Evolutionary conservation across 192 early-diverging fungal genomes (phyloP), one percentile per base, ranked within the genome.

Genomic region (Diversispora epigaea): DNA sequence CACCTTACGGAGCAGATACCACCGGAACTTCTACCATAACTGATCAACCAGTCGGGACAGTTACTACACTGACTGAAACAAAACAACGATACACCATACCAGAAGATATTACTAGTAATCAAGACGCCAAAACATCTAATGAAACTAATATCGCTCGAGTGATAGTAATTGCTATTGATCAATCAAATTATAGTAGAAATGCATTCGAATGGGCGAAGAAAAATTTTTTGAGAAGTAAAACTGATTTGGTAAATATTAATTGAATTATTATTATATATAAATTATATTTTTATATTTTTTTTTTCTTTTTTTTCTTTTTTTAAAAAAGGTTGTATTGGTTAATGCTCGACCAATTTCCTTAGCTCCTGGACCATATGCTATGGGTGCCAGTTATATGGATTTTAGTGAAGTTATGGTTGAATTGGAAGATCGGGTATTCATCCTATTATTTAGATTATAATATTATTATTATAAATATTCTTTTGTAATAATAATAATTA

Each of bases 141-240:
- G 19, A 80, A 54, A 17, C 71, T 45, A 73, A 40, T 22, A 67
- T 75, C 44, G 63, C 49, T 63, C 78, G 78, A 25, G 44, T 77
- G 9, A 39, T 81, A 14, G 50, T 67, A 14, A 83, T 81, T 62
- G 67, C 82, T 40, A 17, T 81, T 56, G 78, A 80, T 49, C 73
- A 63, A 17, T 75, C 69, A 39, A 19, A 5, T 4, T 74, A 84
- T 52, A 73, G 67, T 32, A 21, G 71, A 11, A 40, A 82, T 44
- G 84, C 82, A 25, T 80, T 83, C 22, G 50, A 83, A 25, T 83
- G 81, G 81, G 55, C 80, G 4, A 17, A 77, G 0, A 71, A 86
- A 12, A 80, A 83, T 21, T 75, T 83, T 15, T 67, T 83, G 22
- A 56, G 76, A 58, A 69, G 68, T 40, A 56, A 85, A 32, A 78